phyloP scores from a whole-genome alignment of 2,329 filamentous ascomycete genomes.

The Albifimbria verrucaria region DNA sequence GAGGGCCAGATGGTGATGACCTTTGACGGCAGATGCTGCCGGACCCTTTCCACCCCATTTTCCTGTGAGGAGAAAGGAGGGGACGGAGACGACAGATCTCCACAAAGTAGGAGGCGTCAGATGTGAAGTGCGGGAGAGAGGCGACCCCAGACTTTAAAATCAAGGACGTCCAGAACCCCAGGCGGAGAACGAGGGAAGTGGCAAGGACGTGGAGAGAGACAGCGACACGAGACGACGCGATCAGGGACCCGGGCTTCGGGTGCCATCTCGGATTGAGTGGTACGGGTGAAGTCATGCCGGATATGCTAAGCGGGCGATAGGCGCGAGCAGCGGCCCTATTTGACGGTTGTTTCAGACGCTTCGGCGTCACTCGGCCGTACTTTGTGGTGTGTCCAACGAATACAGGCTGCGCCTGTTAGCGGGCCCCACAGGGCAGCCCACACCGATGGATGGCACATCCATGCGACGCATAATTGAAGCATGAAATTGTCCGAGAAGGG shows the following conservation, averaged over 20 bases:
- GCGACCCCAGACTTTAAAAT: not conserved
- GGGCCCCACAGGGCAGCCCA: conserved; percentile 25
- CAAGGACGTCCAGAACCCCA: not conserved
- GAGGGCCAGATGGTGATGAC: conserved; percentile 27
- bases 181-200: not conserved
- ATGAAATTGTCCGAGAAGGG: conserved; percentile 22
- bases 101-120: not conserved
- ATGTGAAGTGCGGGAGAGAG: not conserved
- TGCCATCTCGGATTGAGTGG: not conserved
- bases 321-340: conserved; percentile 11
- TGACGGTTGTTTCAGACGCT: conserved; percentile 26
- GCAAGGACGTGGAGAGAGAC: not conserved
- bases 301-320: not conserved
- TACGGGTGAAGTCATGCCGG: not conserved
- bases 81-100: not conserved
- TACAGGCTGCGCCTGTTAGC: conserved; percentile 25
- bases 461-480: conserved; percentile 12
- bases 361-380: conserved; percentile 36
- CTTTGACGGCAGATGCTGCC: conserved; percentile 30
- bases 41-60: conserved; percentile 37
- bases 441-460: conserved; percentile 13
- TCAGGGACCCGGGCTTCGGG: not conserved
- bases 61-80: conserved; percentile 9
- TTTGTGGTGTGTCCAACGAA: conserved; percentile 25
- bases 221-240: not conserved